phyloP scores from a whole-genome alignment of 2,329 filamentous ascomycete genomes.

The Diaporthe amygdali region DNA sequence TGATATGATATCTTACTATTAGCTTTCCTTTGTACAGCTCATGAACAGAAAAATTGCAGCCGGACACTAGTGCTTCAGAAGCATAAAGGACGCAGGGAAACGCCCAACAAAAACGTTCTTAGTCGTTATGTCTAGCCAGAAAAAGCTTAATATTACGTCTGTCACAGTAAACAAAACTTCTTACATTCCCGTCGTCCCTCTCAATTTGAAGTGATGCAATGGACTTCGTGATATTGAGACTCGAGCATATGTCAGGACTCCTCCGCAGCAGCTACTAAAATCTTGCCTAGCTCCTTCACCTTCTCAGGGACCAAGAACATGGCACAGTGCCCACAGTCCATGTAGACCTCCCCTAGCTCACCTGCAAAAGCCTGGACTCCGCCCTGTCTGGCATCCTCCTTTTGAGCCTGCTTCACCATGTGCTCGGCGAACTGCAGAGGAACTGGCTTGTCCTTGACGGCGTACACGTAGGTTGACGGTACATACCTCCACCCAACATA shows the following conservation, averaged over 20 bases:
- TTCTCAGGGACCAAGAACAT: neutral
- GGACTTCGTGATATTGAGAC: too few relatives aligned
- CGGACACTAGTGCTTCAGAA: too few relatives aligned
- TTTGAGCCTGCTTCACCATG: neutral
- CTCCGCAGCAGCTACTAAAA: neutral
- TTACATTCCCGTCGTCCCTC: too few relatives aligned
- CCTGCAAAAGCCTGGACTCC: neutral
- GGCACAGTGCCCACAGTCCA: neutral
- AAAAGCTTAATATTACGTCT: too few relatives aligned
- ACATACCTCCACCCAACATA: neutral
- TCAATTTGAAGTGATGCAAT: too few relatives aligned
- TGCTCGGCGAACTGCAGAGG: neutral
- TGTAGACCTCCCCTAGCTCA: neutral
- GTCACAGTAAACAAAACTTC: too few relatives aligned
- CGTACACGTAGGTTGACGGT: neutral
- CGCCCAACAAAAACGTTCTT: too few relatives aligned
- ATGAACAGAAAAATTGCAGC: too few relatives aligned
- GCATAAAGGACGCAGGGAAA: too few relatives aligned
- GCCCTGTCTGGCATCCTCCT: neutral
- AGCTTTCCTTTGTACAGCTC: too few relatives aligned
- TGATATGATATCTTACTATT: too few relatives aligned
- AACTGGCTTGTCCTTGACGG: neutral
- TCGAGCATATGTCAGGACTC: neutral
- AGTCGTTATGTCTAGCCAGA: too few relatives aligned
- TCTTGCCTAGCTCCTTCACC: neutral